Percentiles rank a stretch among this genome's conserved stretches.
Conservation (phyloP, 805 yeast genomes). For the Metschnikowia drakensbergensis region DNA sequence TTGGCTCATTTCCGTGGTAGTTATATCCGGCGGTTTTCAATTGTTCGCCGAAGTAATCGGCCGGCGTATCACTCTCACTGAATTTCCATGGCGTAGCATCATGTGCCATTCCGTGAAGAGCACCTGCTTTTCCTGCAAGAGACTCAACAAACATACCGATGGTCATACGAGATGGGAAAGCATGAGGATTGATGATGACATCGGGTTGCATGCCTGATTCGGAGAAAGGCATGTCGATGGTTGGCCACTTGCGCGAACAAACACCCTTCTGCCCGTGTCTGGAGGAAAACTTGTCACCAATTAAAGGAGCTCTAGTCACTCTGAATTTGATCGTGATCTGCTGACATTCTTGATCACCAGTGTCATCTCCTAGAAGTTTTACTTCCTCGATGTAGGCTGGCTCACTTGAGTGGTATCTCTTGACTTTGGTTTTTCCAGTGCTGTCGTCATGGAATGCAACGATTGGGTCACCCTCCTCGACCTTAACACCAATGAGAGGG, state of each 20-base stretch:
- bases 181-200: constrained; percentile 96
- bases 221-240: constrained; percentile 92
- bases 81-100: constrained; percentile 97
- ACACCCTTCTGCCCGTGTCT: constrained; percentile 99
- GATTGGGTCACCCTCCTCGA: constrained; percentile 94
- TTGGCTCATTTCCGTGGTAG: constrained; percentile 97
- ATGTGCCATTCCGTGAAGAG: constrained; percentile 94
- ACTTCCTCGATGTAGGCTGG: constrained; percentile 96
- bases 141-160: constrained; percentile 99
- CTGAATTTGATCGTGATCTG: constrained; percentile 83
- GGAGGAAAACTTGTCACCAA: constrained; percentile 97
- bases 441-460: constrained; percentile 91
- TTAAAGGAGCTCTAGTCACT: constrained; percentile 85
- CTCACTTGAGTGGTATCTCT: constrained; percentile 90
- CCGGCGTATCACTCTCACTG: constrained; percentile 89
- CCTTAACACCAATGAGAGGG: constrained; percentile 81
- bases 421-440: constrained; percentile 82
- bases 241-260: constrained; percentile 97
- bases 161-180: constrained; percentile 99
- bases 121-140: constrained; percentile 98
- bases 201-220: constrained; percentile 98
- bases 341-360: constrained; percentile 74
- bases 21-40: constrained; percentile 84
- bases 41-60: constrained; percentile 96
- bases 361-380: constrained; percentile 82